These are phyloP conservation scores for Exophiala calicioides DNA, from an alignment of 2,329 filamentous ascomycete genomes.

Conservation along the genomic window DNA sequence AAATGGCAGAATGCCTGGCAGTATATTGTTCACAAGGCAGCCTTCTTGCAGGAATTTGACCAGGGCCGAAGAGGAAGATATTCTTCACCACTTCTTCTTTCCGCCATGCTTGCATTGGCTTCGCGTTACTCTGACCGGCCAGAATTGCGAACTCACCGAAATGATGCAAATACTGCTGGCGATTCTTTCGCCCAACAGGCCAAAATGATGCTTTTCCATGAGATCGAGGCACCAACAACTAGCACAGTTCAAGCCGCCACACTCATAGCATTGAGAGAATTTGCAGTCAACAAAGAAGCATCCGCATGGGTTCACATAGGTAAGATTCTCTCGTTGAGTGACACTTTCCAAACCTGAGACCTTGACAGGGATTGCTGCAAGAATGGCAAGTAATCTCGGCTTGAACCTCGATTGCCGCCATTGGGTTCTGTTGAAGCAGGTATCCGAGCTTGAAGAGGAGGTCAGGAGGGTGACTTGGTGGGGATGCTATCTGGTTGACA, in stretches of 20 bases:
- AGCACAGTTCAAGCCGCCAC: constrained; percentile 3
- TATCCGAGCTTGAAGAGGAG: constrained; percentile 9
- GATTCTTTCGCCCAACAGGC: not conserved
- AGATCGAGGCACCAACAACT: constrained; percentile 1
- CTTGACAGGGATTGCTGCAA: constrained; percentile 2
- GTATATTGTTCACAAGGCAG: not conserved
- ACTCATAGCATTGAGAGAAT: not conserved
- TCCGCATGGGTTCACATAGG: constrained; percentile 10
- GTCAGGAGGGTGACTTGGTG: constrained; percentile 8
- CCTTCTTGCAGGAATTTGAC: not conserved
- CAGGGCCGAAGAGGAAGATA: not conserved
- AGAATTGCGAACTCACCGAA: not conserved
- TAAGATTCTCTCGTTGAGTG: not conserved
- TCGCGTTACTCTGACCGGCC: constrained; percentile 2
- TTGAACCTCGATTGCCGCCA: constrained; percentile 4
- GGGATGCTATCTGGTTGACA: constrained; percentile 15
- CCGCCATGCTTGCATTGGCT: not conserved
- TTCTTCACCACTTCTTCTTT: constrained; percentile 1
- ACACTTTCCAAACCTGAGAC: not conserved
- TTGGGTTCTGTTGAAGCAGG: not conserved
- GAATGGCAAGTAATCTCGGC: constrained; percentile 11
- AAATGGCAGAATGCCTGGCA: constrained; percentile 3
- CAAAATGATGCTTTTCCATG: constrained; percentile 1
- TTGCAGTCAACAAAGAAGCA: constrained; percentile 3
- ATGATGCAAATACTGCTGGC: constrained; percentile 4